Conservation (phyloP, 179 eudicot genomes). For the Silene coronaria region DNA sequence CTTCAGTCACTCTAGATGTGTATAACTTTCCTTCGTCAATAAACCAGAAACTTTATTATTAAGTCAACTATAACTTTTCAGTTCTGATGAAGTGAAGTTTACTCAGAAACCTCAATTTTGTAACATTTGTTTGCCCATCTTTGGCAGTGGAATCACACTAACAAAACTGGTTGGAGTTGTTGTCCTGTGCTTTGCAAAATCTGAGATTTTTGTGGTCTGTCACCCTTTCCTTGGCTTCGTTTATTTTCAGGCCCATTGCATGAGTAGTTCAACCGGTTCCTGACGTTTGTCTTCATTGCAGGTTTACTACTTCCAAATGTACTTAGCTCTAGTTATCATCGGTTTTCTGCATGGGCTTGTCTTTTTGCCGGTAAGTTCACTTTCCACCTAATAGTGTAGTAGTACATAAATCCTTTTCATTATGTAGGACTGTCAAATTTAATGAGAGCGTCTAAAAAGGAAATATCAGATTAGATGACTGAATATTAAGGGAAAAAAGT, state of each 20-base stretch:
- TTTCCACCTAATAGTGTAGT: background rate
- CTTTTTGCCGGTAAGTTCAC: conserved; percentile 69
- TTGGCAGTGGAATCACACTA: conserved; percentile 88
- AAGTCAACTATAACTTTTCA: background rate
- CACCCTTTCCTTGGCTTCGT: conserved; percentile 6
- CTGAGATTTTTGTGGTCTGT: conserved; percentile 89
- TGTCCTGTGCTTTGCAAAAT: conserved; percentile 82
- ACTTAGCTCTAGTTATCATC: conserved; percentile 76
- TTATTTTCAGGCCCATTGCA: background rate
- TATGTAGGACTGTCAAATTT: too few species aligned
- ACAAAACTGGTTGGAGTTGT: conserved; percentile 91
- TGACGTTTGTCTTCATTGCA: conserved; percentile 32
- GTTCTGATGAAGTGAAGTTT: background rate
- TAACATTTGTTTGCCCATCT: background rate
- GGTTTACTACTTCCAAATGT: conserved; percentile 97
- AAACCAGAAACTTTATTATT: background rate
- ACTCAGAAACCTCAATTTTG: background rate
- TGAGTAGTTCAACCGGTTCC: background rate
- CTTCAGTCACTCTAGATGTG: conserved; percentile 4
- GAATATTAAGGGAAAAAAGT: too few species aligned
- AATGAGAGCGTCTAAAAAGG: too few species aligned
- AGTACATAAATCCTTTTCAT: background rate
- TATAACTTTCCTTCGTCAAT: background rate
- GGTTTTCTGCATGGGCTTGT: conserved; percentile 97
- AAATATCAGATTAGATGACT: too few species aligned